These are phyloP conservation scores for Globisporangium heterothallicum DNA, from an alignment of 352 stramenopile species.

Conservation along the genomic window DNA sequence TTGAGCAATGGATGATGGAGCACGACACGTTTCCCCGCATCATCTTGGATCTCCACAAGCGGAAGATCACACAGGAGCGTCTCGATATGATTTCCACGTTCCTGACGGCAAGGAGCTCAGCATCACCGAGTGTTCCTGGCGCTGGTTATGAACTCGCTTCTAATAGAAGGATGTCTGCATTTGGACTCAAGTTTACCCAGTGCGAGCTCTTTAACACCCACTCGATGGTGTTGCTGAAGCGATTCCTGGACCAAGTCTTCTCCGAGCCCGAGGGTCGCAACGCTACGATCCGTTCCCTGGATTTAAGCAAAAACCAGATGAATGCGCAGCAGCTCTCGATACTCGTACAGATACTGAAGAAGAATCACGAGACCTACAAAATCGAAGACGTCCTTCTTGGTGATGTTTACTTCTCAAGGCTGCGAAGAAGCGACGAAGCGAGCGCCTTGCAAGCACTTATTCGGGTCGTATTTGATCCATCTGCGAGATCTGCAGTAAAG, in stretches of 20 bases:
- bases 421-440: background rate
- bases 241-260: constrained; percentile 2
- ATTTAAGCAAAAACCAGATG: constrained; percentile 11
- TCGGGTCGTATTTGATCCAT: background rate
- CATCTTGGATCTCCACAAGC: background rate
- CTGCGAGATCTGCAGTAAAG: background rate
- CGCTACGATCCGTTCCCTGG: background rate
- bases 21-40: background rate
- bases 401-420: background rate
- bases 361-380: background rate
- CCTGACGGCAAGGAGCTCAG: background rate
- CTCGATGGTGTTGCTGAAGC: constrained; percentile 3
- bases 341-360: constrained; percentile 5
- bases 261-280: background rate
- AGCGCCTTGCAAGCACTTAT: background rate
- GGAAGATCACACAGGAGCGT: background rate
- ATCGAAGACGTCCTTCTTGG: constrained; percentile 5
- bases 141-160: background rate
- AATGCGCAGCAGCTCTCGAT: background rate
- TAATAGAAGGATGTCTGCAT: background rate
- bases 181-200: constrained; percentile 1
- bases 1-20: background rate
- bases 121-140: no score
- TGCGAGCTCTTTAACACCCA: constrained; percentile 1
- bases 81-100: background rate